Base-by-base conservation (phyloP, 2,329 filamentous ascomycete species). In the Madurella mycetomatis region DNA sequence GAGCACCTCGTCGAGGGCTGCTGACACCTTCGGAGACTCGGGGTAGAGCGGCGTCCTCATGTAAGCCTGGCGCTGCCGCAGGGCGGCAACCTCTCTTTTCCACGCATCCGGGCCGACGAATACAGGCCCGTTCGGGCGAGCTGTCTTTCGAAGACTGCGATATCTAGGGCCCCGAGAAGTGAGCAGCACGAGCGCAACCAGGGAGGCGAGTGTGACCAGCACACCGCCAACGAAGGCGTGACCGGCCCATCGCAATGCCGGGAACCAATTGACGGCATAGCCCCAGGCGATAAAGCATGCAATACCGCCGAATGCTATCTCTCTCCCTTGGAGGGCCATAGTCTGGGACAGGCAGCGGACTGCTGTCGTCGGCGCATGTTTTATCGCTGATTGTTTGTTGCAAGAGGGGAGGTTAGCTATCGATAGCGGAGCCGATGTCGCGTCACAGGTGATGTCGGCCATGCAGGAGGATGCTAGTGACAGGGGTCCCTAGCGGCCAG, bases 211-310 rank as follows among this genome's bases (percentile, higher is more conserved):
- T 58, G 85, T 74, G 59, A 84, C 66, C 59, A 86, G 63, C 60
- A 80, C 74, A 61, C 94, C 92, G 61, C 81, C 73, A 61, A 87
- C 75, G 69, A 97, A 90, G 64, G 92, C 90, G 72, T 95, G 88
- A 65, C 88, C 89, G 41, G 89, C 79, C 80, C 88, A 95, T 70
- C 90, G 90, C 62, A 97, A 76, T 56, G 84, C 75, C 31, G 92
- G 91, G 65, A 91, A 77, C 85, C 88, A 95, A 74, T 88, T 85
- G 62, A 90, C 86, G 56, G 87, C 81, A 70, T 92, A 86, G 59
- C 89, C 88, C 92, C 92, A 97, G 69, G 90, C 86, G 69, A 96
- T 77, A 72, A 96, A 90, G 70, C 78, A 81, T 70, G 80, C 84
- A 69, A 87, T 70, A 70, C 79, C 81, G 70, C 84, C 84, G 72